These are phyloP conservation scores for Syncephalastrum racemosum DNA, from an alignment of 371 early-diverging fungal genomes.

Conservation along the genomic window DNA sequence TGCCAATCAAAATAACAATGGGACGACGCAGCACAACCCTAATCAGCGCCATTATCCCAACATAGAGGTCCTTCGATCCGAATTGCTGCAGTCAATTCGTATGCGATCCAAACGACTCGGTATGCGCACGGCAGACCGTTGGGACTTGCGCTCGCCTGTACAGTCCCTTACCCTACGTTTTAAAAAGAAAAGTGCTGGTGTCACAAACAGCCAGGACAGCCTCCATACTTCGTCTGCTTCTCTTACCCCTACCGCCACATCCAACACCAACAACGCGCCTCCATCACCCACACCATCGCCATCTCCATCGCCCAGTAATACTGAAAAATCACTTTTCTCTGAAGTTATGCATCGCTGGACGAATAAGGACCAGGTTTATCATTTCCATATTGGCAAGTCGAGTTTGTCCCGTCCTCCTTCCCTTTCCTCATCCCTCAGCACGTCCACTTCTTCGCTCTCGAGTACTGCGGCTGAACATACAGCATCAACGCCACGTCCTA, in stretches of 20 bases:
- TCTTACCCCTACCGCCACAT: background rate
- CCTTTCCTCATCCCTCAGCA: constrained; percentile 25
- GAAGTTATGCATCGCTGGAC: constrained; percentile 35
- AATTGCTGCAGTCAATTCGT: constrained; percentile 38
- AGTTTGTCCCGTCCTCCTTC: constrained; percentile 27
- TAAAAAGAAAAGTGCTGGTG: constrained; percentile 13
- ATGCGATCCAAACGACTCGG: constrained; percentile 30
- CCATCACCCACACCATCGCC: too few species aligned
- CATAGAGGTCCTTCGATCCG: constrained; percentile 39
- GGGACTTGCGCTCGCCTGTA: constrained; percentile 28
- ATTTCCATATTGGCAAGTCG: constrained; percentile 24
- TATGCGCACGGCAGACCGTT: constrained; percentile 34
- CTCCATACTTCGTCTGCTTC: too few species aligned
- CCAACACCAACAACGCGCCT: constrained; percentile 2
- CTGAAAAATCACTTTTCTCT: constrained; percentile 10
- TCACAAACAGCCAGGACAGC: constrained; percentile 5
- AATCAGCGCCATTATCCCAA: constrained; percentile 16
- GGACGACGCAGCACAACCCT: constrained; percentile 1
- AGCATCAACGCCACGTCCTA: constrained; percentile 2
- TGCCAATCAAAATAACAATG: background rate
- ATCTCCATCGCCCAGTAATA: background rate
- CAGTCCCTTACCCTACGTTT: constrained; percentile 8
- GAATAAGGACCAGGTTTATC: constrained; percentile 33
- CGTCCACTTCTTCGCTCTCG: constrained; percentile 21
- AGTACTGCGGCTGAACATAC: constrained; percentile 9